A percentile compares a stretch with the other conserved stretches of the same genome.
phyloP scores from a whole-genome alignment of 257 asterid genomes.

The Linaria vulgaris region DNA sequence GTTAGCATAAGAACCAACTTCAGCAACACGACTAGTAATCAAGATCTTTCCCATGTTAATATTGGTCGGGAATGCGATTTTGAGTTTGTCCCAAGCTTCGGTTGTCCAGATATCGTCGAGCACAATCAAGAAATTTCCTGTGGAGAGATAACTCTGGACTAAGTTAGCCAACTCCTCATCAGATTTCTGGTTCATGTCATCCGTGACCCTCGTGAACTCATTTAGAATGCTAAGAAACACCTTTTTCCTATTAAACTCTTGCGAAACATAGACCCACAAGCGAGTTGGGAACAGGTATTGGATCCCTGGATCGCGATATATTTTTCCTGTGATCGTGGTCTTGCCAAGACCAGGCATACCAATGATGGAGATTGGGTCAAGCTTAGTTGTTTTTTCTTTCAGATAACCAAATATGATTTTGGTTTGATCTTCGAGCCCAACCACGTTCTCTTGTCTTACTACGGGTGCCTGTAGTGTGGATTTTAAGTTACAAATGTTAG shows the following conservation, averaged over 20 bases:
- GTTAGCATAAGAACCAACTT: constrained; percentile 35
- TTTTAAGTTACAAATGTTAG: too few species aligned
- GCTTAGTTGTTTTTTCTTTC: constrained; percentile 20
- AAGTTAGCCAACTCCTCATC: constrained; percentile 26
- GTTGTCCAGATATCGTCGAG: constrained; percentile 51
- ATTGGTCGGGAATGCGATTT: constrained; percentile 31
- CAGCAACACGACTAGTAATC: constrained; percentile 36
- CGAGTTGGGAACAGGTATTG: constrained; percentile 10
- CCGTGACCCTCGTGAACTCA: constrained; percentile 1
- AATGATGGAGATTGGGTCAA: constrained; percentile 30
- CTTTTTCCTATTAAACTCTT: constrained; percentile 27
- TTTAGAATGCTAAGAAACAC: constrained; percentile 29
- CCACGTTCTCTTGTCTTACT: constrained; percentile 29
- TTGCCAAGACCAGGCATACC: constrained; percentile 39
- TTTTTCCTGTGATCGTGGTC: constrained; percentile 26
- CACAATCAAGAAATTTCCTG: constrained; percentile 33
- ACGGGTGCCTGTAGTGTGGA: constrained; percentile 10
- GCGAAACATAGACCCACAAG: constrained; percentile 35
- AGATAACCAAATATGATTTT: constrained; percentile 21
- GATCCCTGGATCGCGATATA: constrained; percentile 16
- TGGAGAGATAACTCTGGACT: constrained; percentile 16
- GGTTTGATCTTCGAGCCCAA: constrained; percentile 32
- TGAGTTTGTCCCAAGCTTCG: constrained; percentile 34
- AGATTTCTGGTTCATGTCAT: constrained; percentile 12
- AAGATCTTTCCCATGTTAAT: constrained; percentile 35